Evolutionary conservation across 1,139 yeast genomes (phyloP).

Genomic region (Magnusiomyces suaveolens): DNA sequence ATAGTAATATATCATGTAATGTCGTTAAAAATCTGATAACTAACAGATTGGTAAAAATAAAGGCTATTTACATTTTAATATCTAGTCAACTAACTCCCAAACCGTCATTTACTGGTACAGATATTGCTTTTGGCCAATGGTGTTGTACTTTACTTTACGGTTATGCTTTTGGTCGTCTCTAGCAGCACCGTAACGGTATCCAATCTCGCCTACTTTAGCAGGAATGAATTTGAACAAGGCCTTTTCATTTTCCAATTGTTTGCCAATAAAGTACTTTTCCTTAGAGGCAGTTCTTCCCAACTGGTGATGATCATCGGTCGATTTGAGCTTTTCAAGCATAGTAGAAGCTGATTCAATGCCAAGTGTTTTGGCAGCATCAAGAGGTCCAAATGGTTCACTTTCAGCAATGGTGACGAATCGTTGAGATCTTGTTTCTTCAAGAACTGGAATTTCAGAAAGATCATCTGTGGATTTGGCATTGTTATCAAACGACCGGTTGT

Average conservation of each 20-base stretch:
- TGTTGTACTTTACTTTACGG: conserved; percentile 67
- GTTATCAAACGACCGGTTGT: not conserved
- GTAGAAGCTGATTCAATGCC: conserved; percentile 77
- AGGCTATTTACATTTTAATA: no score
- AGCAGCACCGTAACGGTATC: conserved; percentile 85
- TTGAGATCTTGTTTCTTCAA: conserved; percentile 72
- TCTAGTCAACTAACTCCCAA: not conserved
- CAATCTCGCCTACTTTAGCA: conserved; percentile 74
- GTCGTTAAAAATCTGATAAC: no score
- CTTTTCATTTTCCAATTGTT: conserved; percentile 36
- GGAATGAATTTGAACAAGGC: conserved; percentile 62
- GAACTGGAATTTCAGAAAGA: conserved; percentile 85
- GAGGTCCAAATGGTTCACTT: conserved; percentile 93
- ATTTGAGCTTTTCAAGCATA: conserved; percentile 58
- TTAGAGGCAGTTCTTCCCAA: conserved; percentile 27
- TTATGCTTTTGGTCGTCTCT: conserved; percentile 83
- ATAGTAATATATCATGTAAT: no score
- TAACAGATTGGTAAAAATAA: no score
- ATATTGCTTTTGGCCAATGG: conserved; percentile 49
- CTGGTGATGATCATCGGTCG: conserved; percentile 41
- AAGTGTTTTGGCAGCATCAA: conserved; percentile 84
- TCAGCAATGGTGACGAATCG: conserved; percentile 86
- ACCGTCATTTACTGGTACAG: conserved; percentile 2
- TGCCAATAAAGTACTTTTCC: conserved; percentile 19
- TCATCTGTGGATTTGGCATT: conserved; percentile 25